Percentiles rank a stretch among this genome's conserved stretches.
Evolutionary conservation across 208 protist genomes (phyloP).

Genomic region (Borovskyia barvae): DNA sequence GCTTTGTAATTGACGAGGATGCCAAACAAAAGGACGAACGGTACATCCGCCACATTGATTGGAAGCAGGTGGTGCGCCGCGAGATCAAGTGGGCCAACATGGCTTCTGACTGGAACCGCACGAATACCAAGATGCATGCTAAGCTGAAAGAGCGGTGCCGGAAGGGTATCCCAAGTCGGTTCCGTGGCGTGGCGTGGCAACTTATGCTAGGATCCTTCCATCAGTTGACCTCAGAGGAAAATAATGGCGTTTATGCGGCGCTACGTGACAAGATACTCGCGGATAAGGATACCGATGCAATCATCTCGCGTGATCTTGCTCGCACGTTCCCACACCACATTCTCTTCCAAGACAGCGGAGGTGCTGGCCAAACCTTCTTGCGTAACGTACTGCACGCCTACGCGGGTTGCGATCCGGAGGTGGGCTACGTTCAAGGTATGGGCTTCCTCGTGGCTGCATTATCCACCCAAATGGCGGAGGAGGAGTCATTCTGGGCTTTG

Average conservation of each 20-base stretch:
- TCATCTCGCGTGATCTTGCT: conserved; percentile 78
- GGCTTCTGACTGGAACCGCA: conserved; percentile 78
- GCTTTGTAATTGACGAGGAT: conserved; percentile 82
- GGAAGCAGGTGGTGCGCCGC: conserved; percentile 62
- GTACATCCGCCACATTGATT: conserved; percentile 68
- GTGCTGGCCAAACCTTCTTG: conserved; percentile 84
- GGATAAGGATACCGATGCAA: conserved; percentile 56
- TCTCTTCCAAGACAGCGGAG: conserved; percentile 81
- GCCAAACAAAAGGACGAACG: conserved; percentile 51
- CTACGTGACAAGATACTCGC: conserved; percentile 65
- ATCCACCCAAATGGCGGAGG: conserved; percentile 89
- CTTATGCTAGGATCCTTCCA: conserved; percentile 76
- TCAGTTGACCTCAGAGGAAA: conserved; percentile 67
- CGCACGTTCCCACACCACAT: conserved; percentile 90
- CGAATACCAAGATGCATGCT: conserved; percentile 62
- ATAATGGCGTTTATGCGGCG: conserved; percentile 67
- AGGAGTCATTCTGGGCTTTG: conserved; percentile 92
- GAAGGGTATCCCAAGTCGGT: conserved; percentile 82
- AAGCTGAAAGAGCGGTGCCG: conserved; percentile 89
- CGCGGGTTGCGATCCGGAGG: conserved; percentile 85
- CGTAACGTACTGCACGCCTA: conserved; percentile 91
- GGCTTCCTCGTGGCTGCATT: conserved; percentile 88
- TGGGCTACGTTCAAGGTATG: conserved; percentile 95
- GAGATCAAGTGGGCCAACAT: conserved; percentile 91
- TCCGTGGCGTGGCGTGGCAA: conserved; percentile 88